Conservation (phyloP, 108 stramenopile genomes). For the Nitzschia inconspicua region DNA sequence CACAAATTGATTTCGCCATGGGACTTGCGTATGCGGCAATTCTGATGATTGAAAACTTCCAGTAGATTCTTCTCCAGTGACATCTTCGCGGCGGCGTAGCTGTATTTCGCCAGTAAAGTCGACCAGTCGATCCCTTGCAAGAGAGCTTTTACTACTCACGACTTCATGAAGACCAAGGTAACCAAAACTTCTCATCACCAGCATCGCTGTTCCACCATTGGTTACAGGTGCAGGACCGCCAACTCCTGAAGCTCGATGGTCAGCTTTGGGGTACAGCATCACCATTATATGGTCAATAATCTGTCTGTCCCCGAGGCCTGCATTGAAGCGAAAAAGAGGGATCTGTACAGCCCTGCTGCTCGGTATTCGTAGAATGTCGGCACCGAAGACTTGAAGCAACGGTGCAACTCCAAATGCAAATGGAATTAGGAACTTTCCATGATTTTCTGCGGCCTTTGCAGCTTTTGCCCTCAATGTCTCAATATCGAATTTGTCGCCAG, state of each 20-base stretch:
- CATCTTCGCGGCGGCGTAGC: slow-evolving; percentile 34
- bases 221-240: slow-evolving; percentile 63
- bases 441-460: slow-evolving; percentile 46
- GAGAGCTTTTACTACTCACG: slow-evolving; percentile 60
- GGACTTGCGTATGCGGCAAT: slow-evolving; percentile 7
- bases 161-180: slow-evolving; percentile 83
- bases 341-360: slow-evolving; percentile 82
- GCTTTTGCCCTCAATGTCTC: slow-evolving; percentile 63
- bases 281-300: slow-evolving; percentile 86
- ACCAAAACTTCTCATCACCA: slow-evolving; percentile 88
- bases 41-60: not conserved
- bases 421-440: slow-evolving; percentile 68
- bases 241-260: slow-evolving; percentile 40
- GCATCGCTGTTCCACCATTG: slow-evolving; percentile 80
- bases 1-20: slow-evolving; percentile 42
- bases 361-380: slow-evolving; percentile 59
- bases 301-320: slow-evolving; percentile 64
- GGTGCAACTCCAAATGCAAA: slow-evolving; percentile 89
- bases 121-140: slow-evolving; percentile 77
- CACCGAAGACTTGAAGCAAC: slow-evolving; percentile 74
- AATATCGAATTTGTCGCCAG: slow-evolving; percentile 31
- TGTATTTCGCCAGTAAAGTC: slow-evolving; percentile 82
- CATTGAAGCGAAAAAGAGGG: slow-evolving; percentile 71
- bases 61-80: not conserved
- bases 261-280: slow-evolving; percentile 71